A percentile compares a stretch with the other conserved stretches of the same genome.
phyloP scores from a whole-genome alignment of 257 asterid species.

The Cynanchum wilfordii region DNA sequence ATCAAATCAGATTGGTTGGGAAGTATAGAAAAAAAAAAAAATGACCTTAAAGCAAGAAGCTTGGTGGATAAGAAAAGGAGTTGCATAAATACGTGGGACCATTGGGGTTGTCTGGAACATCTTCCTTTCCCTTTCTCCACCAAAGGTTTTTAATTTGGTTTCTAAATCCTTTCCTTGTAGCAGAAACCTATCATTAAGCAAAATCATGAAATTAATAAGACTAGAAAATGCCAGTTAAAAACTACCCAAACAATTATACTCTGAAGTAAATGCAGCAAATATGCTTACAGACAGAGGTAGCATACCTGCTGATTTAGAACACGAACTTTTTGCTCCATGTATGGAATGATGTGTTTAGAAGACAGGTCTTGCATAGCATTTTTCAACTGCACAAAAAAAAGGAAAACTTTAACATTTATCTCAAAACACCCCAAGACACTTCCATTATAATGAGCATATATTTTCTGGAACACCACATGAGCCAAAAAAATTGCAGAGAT shows the following conservation, averaged over 20 bases:
- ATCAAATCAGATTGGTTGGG: slow-evolving; percentile 27
- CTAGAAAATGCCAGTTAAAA: slow-evolving; percentile 9
- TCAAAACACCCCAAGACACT: no score
- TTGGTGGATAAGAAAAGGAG: slow-evolving; percentile 19
- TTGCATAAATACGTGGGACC: slow-evolving; percentile 55
- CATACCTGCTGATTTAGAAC: slow-evolving; percentile 86
- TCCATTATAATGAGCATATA: no score
- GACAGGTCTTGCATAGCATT: slow-evolving; percentile 71
- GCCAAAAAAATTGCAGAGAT: neutral
- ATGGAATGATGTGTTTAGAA: slow-evolving; percentile 89
- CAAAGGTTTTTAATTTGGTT: slow-evolving; percentile 96
- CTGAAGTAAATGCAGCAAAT: slow-evolving; percentile 9
- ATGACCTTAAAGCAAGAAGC: slow-evolving; percentile 18
- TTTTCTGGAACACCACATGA: slow-evolving; percentile 3
- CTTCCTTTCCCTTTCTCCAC: slow-evolving; percentile 99
- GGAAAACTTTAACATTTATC: slow-evolving; percentile 13
- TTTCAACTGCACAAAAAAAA: slow-evolving; percentile 49
- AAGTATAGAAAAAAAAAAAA: neutral
- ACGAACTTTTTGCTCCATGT: slow-evolving; percentile 93
- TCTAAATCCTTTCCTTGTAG: slow-evolving; percentile 93
- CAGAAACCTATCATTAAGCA: slow-evolving; percentile 64
- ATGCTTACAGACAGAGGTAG: slow-evolving; percentile 13
- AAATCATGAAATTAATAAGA: slow-evolving; percentile 12
- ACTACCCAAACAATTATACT: neutral
- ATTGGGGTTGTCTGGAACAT: slow-evolving; percentile 55